Evolutionary conservation across 2,329 filamentous ascomycete species (phyloP).

Genomic region (Venturia effusa): DNA sequence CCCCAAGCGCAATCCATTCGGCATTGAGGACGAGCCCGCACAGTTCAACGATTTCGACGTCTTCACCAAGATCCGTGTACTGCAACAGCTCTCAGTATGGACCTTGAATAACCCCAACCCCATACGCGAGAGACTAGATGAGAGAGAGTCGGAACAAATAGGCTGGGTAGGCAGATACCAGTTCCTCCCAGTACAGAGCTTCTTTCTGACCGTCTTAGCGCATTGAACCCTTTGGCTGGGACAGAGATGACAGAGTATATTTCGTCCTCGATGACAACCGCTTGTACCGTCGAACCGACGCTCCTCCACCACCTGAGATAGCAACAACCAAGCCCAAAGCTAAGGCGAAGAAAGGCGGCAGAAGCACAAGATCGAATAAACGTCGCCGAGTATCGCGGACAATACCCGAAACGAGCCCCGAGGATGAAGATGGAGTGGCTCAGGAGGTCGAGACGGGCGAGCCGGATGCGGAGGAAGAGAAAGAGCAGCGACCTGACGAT

Average conservation of each 20-base stretch:
- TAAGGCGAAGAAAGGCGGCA: conserved; percentile 53
- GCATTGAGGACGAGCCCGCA: conserved; percentile 58
- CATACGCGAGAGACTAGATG: conserved; percentile 75
- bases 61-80: conserved; percentile 67
- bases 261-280: conserved; percentile 90
- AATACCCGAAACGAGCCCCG: conserved; percentile 22
- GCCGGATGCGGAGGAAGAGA: conserved; percentile 25
- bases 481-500: conserved; percentile 39
- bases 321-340: conserved; percentile 31
- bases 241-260: conserved; percentile 75
- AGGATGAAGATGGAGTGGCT: conserved; percentile 27
- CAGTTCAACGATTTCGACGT: conserved; percentile 75
- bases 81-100: conserved; percentile 86
- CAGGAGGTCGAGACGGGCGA: conserved; percentile 28
- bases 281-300: conserved; percentile 78
- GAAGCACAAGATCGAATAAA: conserved; percentile 55
- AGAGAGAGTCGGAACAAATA: conserved; percentile 71
- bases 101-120: conserved; percentile 78
- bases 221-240: conserved; percentile 81
- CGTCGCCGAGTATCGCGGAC: conserved; percentile 50
- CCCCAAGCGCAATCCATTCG: conserved; percentile 73
- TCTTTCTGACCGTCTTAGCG: conserved; percentile 28
- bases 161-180: conserved; percentile 57
- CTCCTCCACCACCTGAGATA: conserved; percentile 47
- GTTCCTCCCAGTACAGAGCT: background rate